These are phyloP conservation scores for Physaria fendleri DNA, from an alignment of 345 rosid species.

Conservation along the genomic window DNA sequence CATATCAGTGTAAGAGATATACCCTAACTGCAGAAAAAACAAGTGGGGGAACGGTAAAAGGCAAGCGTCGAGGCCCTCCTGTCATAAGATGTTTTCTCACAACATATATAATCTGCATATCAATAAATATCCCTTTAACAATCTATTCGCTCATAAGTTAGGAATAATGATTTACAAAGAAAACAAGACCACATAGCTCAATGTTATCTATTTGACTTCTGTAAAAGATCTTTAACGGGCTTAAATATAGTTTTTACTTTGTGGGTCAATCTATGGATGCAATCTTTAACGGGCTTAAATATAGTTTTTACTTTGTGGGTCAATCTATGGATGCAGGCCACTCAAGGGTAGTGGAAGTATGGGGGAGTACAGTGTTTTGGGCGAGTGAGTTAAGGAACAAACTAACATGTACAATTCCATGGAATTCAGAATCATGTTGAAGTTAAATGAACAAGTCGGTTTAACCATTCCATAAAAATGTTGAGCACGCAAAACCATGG, in stretches of 20 bases:
- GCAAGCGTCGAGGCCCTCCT: conserved; percentile 70
- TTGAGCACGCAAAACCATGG: neutral
- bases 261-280: neutral
- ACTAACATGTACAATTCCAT: neutral
- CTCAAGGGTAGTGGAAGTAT: neutral
- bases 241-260: neutral
- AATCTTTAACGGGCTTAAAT: neutral
- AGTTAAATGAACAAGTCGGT: neutral
- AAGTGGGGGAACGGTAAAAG: conserved; percentile 69
- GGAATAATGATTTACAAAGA: neutral
- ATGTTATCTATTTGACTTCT: neutral
- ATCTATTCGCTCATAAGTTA: neutral
- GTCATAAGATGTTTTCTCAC: conserved; percentile 69
- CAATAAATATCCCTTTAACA: conserved; percentile 2
- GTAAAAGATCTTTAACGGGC: neutral
- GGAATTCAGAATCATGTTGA: neutral
- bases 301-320: conserved; percentile 1
- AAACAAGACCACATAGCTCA: conserved; percentile 4
- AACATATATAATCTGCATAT: conserved; percentile 59
- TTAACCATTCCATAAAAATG: neutral
- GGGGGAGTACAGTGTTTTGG: neutral
- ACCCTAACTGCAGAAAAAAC: conserved; percentile 77
- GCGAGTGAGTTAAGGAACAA: neutral
- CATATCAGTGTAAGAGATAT: conserved; percentile 14
- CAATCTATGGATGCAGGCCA: neutral